These are phyloP conservation scores for Kwoniella botswanensis DNA, from an alignment of 768 basidiomycete genomes.

Conservation along the genomic window DNA sequence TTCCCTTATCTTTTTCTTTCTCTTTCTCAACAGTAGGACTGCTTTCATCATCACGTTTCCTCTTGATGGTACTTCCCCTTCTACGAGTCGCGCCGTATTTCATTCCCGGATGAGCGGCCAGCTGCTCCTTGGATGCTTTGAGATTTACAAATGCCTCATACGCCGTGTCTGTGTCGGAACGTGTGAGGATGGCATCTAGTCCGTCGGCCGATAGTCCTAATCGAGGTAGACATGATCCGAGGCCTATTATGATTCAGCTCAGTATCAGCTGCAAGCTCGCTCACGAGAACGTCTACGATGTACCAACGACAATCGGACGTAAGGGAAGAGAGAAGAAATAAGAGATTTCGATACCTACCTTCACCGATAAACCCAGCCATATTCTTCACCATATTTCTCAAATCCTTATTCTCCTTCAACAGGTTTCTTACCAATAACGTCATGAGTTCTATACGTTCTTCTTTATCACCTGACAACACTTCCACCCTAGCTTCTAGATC, in stretches of 20 bases:
- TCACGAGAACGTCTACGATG: no score
- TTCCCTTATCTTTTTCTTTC: neutral
- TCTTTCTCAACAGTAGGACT: slow-evolving; percentile 12
- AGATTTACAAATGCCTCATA: slow-evolving; percentile 84
- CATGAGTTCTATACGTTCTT: slow-evolving; percentile 83
- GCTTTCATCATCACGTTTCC: slow-evolving; percentile 25
- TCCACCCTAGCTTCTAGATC: slow-evolving; percentile 96
- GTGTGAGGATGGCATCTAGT: slow-evolving; percentile 80
- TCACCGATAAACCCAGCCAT: slow-evolving; percentile 84
- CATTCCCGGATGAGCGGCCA: slow-evolving; percentile 45
- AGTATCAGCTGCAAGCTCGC: neutral
- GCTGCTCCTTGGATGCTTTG: slow-evolving; percentile 61
- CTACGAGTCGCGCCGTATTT: slow-evolving; percentile 31
- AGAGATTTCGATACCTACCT: slow-evolving; percentile 63
- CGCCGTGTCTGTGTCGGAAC: slow-evolving; percentile 88
- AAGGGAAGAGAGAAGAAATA: no score
- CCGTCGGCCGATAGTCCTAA: slow-evolving; percentile 61
- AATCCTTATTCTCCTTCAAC: slow-evolving; percentile 84
- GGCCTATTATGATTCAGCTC: slow-evolving; percentile 25
- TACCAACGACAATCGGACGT: no score
- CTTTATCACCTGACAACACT: slow-evolving; percentile 87
- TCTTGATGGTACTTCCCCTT: slow-evolving; percentile 35
- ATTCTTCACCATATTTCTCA: slow-evolving; percentile 76
- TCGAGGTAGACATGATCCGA: slow-evolving; percentile 56
- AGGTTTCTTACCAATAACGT: slow-evolving; percentile 79